These are phyloP conservation scores for Guyanaporus albipodus DNA, from an alignment of 768 basidiomycete species.

Conservation along the genomic window DNA sequence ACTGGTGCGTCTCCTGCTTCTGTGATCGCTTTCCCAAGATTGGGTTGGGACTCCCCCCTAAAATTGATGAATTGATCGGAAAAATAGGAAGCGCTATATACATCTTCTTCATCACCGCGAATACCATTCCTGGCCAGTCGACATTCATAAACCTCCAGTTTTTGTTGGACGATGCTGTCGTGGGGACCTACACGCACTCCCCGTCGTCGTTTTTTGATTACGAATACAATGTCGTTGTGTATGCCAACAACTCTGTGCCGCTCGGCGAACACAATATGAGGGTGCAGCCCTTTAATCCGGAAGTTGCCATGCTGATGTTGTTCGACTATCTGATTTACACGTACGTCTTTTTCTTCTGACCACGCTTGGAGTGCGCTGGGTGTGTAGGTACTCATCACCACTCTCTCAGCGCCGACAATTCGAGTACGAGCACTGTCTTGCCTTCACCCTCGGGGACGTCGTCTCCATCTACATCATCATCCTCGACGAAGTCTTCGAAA, in stretches of 20 bases:
- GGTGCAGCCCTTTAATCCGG: slow-evolving; percentile 2
- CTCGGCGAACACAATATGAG: slow-evolving; percentile 6
- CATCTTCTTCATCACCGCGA: slow-evolving; percentile 17
- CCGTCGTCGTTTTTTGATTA: not conserved
- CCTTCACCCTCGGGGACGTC: too few relatives aligned
- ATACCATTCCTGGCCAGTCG: not conserved
- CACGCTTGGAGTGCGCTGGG: too few relatives aligned
- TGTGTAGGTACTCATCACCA: too few relatives aligned
- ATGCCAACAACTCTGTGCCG: slow-evolving; percentile 3
- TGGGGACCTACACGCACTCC: slow-evolving; percentile 2
- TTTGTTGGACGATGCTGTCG: slow-evolving; percentile 8
- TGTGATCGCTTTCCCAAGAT: too few relatives aligned
- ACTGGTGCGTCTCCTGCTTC: too few relatives aligned
- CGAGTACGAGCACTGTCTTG: too few relatives aligned
- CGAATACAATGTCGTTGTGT: slow-evolving; percentile 15
- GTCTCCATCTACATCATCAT: too few relatives aligned
- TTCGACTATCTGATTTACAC: slow-evolving; percentile 20
- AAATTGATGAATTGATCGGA: too few relatives aligned
- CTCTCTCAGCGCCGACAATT: too few relatives aligned
- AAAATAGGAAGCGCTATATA: slow-evolving; percentile 12
- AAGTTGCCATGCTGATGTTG: not conserved
- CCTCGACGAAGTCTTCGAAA: not conserved
- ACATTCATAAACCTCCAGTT: slow-evolving; percentile 6
- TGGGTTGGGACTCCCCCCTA: too few relatives aligned
- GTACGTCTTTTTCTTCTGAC: slow-evolving; percentile 5